Evolutionary conservation across 148 eudicot species (phyloP).

Genomic region (Dianthus caryophyllus): DNA sequence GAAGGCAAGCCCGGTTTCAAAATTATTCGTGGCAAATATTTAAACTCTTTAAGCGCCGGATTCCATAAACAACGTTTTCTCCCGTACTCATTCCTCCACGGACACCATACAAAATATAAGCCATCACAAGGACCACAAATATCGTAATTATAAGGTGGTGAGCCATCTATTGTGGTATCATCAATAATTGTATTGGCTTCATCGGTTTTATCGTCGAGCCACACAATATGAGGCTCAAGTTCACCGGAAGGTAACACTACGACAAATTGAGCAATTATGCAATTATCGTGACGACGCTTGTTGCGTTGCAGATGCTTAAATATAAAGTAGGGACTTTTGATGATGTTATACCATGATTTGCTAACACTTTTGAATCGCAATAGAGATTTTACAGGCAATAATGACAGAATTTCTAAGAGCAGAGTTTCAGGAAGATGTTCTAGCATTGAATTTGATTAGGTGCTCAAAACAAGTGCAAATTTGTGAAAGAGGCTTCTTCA

Average conservation of each 20-base stretch:
- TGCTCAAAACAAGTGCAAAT: too few relatives aligned
- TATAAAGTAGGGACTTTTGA: neutral
- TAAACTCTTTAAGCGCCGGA: conserved; percentile 4
- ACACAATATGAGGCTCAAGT: neutral
- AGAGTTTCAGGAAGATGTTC: neutral
- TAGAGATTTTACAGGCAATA: conserved; percentile 1
- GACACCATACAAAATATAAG: conserved; percentile 5
- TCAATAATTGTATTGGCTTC: neutral
- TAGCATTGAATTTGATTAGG: too few relatives aligned
- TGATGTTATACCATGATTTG: neutral
- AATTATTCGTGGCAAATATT: neutral
- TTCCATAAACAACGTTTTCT: neutral
- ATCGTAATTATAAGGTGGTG: neutral
- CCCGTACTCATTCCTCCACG: too few relatives aligned
- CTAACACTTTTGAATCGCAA: conserved; percentile 2
- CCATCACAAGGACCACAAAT: conserved; percentile 16
- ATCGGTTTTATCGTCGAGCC: neutral
- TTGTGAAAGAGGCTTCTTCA: too few relatives aligned
- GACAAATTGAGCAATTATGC: neutral
- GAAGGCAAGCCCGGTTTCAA: neutral
- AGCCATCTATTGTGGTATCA: neutral
- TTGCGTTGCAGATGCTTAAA: conserved; percentile 6
- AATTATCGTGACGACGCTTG: neutral
- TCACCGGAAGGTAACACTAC: neutral
- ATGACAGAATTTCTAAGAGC: conserved; percentile 1